These are phyloP conservation scores for Vicia faba DNA, from an alignment of 306 rosid genomes.

Conservation along the genomic window DNA sequence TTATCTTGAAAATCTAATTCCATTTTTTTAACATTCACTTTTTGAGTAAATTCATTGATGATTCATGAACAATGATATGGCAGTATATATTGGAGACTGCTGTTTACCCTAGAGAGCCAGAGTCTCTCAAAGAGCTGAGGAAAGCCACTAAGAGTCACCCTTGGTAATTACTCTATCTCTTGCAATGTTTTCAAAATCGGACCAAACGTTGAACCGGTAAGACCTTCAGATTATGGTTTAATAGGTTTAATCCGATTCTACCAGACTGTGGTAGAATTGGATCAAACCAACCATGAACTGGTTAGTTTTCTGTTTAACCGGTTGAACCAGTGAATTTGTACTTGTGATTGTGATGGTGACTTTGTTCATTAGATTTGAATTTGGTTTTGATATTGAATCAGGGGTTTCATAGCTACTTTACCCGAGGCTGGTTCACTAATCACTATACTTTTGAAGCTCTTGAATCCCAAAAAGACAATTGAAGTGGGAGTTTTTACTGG, in stretches of 20 bases:
- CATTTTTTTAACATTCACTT: neutral
- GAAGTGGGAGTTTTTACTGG: constrained; percentile 67
- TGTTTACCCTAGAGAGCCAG: constrained; percentile 63
- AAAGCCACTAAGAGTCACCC: constrained; percentile 46
- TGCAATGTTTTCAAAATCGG: neutral
- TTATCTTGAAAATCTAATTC: neutral
- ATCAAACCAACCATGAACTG: neutral
- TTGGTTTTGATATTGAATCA: constrained; percentile 29
- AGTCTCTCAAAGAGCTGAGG: constrained; percentile 60
- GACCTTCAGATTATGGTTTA: neutral
- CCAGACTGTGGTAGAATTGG: neutral
- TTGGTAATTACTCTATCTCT: constrained; percentile 33
- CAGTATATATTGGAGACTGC: constrained; percentile 65
- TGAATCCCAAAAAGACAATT: constrained; percentile 59
- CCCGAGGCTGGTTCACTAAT: constrained; percentile 60
- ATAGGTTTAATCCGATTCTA: neutral
- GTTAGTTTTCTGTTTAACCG: neutral
- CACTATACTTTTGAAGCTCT: constrained; percentile 49
- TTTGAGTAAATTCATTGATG: constrained; percentile 5
- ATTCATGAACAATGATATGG: constrained; percentile 12
- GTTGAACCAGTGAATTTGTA: neutral
- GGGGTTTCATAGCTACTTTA: constrained; percentile 44
- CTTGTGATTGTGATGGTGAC: neutral
- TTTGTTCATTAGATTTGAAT: neutral
- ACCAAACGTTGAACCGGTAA: neutral